Conservation (phyloP, 768 basidiomycete genomes). For the Dioszegia aurantiaca region DNA sequence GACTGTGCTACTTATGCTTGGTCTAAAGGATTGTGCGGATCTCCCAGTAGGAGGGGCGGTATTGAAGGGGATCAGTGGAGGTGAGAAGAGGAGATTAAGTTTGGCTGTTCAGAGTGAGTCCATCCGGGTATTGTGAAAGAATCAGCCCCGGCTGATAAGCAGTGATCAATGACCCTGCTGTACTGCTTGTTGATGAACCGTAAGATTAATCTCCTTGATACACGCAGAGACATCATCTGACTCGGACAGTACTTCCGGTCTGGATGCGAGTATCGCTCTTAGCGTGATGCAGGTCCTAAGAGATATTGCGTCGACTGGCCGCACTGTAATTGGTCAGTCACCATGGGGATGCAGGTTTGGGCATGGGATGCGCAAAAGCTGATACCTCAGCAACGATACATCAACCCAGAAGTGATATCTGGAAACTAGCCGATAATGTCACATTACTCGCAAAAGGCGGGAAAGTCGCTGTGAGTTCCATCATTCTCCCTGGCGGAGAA, state of each 20-base stretch:
- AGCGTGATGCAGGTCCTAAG: slow-evolving; percentile 57
- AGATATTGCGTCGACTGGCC: slow-evolving; percentile 54
- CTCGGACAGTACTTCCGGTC: slow-evolving; percentile 50
- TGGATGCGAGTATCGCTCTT: slow-evolving; percentile 56
- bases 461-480: slow-evolving; percentile 37
- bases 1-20: slow-evolving; percentile 56
- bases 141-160: background rate
- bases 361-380: too few species aligned
- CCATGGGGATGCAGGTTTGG: background rate
- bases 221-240: background rate
- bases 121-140: background rate
- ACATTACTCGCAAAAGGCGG: slow-evolving; percentile 52
- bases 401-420: slow-evolving; percentile 54
- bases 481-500: background rate
- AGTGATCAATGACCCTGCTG: slow-evolving; percentile 54
- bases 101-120: slow-evolving; percentile 55
- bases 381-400: slow-evolving; percentile 48
- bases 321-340: slow-evolving; percentile 54
- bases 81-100: slow-evolving; percentile 58
- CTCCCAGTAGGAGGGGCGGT: slow-evolving; percentile 56
- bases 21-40: slow-evolving; percentile 57
- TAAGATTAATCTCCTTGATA: slow-evolving; percentile 13
- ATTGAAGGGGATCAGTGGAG: slow-evolving; percentile 56
- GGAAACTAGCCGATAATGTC: slow-evolving; percentile 51
- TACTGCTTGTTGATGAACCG: slow-evolving; percentile 54